Percentiles rank a stretch among this genome's conserved stretches.
phyloP scores from a whole-genome alignment of 176 grass and related monocot species.

The Areca catechu region DNA sequence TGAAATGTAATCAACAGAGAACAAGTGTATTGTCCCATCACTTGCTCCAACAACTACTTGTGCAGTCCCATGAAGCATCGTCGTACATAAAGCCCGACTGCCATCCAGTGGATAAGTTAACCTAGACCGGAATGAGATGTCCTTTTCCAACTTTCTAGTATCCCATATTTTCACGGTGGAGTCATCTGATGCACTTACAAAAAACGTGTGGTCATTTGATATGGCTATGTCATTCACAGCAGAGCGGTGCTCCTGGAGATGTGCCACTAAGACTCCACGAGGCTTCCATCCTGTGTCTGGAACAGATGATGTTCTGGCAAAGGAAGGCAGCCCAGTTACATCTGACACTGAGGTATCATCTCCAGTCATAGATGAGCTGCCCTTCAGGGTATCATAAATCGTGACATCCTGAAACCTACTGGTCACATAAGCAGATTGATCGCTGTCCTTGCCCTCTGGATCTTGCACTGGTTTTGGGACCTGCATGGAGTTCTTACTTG shows the following conservation, averaged over 20 bases:
- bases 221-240: slow-evolving; percentile 84
- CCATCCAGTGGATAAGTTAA: slow-evolving; percentile 70
- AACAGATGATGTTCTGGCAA: slow-evolving; percentile 39
- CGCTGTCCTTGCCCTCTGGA: slow-evolving; percentile 36
- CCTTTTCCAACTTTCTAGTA: slow-evolving; percentile 93
- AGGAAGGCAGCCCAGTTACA: slow-evolving; percentile 38
- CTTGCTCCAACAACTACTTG: slow-evolving; percentile 68
- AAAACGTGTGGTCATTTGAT: slow-evolving; percentile 72
- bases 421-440: slow-evolving; percentile 47
- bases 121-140: slow-evolving; percentile 91
- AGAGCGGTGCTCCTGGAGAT: slow-evolving; percentile 81
- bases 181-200: slow-evolving; percentile 83
- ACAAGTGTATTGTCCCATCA: slow-evolving; percentile 74
- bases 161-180: slow-evolving; percentile 96
- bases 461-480: slow-evolving; percentile 19
- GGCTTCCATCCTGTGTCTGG: slow-evolving; percentile 74
- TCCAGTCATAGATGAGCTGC: slow-evolving; percentile 38
- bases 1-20: slow-evolving; percentile 78
- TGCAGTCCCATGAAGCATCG: slow-evolving; percentile 70
- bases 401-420: slow-evolving; percentile 64
- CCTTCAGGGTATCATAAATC: slow-evolving; percentile 56
- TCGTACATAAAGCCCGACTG: slow-evolving; percentile 67
- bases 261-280: slow-evolving; percentile 85
- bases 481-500: slow-evolving; percentile 22
- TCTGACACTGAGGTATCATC: slow-evolving; percentile 60